These are phyloP conservation scores for Spergularia marina DNA, from an alignment of 148 eudicot species.

Conservation along the genomic window DNA sequence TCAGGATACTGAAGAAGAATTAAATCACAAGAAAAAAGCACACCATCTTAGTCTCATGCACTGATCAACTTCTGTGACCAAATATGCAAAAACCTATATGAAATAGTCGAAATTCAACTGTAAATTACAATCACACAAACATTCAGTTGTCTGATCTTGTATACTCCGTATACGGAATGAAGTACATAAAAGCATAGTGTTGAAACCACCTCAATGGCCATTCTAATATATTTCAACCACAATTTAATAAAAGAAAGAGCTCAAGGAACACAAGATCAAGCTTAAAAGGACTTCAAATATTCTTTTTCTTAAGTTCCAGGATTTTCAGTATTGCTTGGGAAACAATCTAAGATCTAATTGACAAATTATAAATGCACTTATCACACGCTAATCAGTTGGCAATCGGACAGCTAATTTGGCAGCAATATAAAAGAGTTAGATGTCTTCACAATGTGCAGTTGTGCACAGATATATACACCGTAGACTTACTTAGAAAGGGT, in stretches of 20 bases:
- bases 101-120: not conserved
- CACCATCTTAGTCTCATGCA: not conserved
- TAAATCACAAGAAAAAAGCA: not conserved
- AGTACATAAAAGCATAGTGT: not conserved
- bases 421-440: not conserved
- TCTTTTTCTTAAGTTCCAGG: not conserved
- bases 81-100: not conserved
- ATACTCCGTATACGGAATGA: not conserved
- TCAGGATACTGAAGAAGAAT: conserved; percentile 67
- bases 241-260: not conserved
- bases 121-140: not conserved
- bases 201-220: not conserved
- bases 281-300: not conserved
- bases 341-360: not conserved
- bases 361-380: not conserved
- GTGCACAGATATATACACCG: not conserved
- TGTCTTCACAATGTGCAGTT: not conserved
- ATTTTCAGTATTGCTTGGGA: not conserved
- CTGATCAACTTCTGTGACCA: not conserved
- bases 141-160: too few species aligned
- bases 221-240: not conserved
- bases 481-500: not conserved
- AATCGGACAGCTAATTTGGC: not conserved
- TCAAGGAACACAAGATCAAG: not conserved
- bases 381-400: not conserved